Base-by-base conservation (phyloP, 345 rosid species). In the Hypericum androsaemum region DNA sequence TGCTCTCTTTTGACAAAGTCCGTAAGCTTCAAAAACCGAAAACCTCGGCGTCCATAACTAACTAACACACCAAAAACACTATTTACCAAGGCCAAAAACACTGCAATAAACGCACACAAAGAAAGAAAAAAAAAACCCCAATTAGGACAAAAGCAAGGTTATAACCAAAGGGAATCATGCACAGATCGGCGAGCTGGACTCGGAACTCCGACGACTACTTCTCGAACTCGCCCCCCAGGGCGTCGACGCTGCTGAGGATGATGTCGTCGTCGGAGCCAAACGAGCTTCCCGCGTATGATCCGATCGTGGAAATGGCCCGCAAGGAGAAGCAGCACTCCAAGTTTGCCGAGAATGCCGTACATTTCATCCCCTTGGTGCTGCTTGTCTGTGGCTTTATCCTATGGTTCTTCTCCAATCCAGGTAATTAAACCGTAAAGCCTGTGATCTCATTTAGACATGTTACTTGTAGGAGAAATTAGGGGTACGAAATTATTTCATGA, bases 371-470 rank as follows among this genome's bases (percentile, higher is more conserved):
- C 11, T 50, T 90, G 37, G 85, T 90, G 16, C 71, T 90, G 38
- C 73, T 89, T 41, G 46, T 77, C 16, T 86, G 94, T 62, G 94
- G 83, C 50, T 65, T 83, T 40, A 65, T 82, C 52, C 81, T 90
- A 2, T 90, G 98, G 98, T 67, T 86, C 67, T 80, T 80, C 48
- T 82, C 96, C 35, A 82, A 70, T 69, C 80, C 94, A 61, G 80
- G 97, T 85, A 68, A 39, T 12, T 22, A 22, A 22, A 22, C 32
- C 2, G 32, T 22, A 22, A 22, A 22, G 32, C 32, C 32, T 22
- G 32, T 22, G 32, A 22, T 22, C 32, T 22, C 32, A 22, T 22
- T 22, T 22, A 1, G 32, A 22, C 4, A 22, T 22, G 32, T 22
- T 4, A 22, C 32, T 22, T 22, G 32, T 1, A 1, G 32, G 32